A percentile compares a stretch with the other conserved stretches of the same genome.
Evolutionary conservation across 192 early-diverging fungal genomes (phyloP).

Genomic region (Allomyces macrogynus): DNA sequence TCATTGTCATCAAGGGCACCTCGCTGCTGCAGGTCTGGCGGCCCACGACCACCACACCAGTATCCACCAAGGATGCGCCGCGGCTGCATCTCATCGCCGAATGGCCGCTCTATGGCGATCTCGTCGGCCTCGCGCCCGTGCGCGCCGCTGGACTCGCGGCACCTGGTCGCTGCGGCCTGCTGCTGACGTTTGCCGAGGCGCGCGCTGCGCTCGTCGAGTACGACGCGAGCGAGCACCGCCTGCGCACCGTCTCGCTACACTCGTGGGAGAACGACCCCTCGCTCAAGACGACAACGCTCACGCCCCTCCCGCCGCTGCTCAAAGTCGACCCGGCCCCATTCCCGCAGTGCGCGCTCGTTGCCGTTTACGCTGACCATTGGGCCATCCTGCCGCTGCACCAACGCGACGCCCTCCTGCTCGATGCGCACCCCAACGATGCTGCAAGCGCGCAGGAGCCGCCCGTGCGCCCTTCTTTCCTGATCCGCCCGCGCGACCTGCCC

Average conservation of each 20-base stretch:
- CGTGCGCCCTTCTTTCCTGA: background rate
- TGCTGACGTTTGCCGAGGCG: background rate
- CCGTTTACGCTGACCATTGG: background rate
- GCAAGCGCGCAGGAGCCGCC: no score
- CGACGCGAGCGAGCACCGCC: background rate
- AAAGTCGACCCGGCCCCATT: background rate
- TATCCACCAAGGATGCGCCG: background rate
- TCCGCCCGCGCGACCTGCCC: background rate
- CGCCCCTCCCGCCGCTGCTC: background rate
- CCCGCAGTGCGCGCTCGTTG: background rate
- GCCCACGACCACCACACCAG: background rate
- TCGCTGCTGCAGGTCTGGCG: background rate
- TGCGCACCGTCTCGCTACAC: background rate
- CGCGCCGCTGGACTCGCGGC: background rate
- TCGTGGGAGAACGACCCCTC: background rate
- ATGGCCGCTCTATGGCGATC: background rate
- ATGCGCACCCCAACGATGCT: background rate
- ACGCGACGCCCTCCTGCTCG: background rate
- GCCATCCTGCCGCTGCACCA: background rate
- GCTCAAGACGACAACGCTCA: background rate
- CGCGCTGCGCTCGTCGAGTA: background rate
- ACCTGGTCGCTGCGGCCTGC: background rate
- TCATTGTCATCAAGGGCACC: background rate
- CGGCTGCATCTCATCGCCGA: background rate
- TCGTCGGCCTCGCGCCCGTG: background rate